These are phyloP conservation scores for Glomus cerebriforme DNA, from an alignment of 192 early-diverging fungal species.

Conservation along the genomic window DNA sequence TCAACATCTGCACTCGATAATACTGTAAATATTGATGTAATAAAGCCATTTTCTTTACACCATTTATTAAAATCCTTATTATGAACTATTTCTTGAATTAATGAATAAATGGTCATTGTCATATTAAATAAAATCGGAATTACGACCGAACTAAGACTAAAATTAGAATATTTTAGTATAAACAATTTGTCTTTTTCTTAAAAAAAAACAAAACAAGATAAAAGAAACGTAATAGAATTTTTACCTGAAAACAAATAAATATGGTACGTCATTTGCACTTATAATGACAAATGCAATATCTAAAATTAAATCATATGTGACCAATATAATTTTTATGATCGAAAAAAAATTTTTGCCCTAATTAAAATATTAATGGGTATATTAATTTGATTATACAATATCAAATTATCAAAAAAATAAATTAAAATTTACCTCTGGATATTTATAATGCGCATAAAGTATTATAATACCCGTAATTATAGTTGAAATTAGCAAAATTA, in stretches of 20 bases:
- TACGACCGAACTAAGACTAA: background rate
- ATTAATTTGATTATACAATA: background rate
- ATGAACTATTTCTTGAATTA: background rate
- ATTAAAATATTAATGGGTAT: background rate
- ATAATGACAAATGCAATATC: background rate
- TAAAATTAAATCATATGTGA: background rate
- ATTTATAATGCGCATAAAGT: too few species aligned
- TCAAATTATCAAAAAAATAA: background rate
- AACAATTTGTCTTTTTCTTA: too few species aligned
- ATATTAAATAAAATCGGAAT: background rate
- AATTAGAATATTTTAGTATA: too few species aligned
- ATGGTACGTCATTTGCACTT: background rate
- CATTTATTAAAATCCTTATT: background rate
- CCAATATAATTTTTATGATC: background rate
- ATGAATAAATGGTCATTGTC: background rate
- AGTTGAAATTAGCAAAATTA: background rate
- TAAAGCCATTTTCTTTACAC: background rate
- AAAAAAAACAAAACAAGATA: too few species aligned
- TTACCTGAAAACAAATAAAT: background rate
- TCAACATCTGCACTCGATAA: slow-evolving; percentile 11
- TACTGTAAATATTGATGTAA: background rate
- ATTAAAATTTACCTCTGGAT: background rate
- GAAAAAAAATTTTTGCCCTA: background rate
- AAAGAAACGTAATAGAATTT: too few species aligned
- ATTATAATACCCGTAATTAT: too few species aligned